Evolutionary conservation across 2,329 filamentous ascomycete species (phyloP).

Genomic region (Aspergillus hiratsukae): DNA sequence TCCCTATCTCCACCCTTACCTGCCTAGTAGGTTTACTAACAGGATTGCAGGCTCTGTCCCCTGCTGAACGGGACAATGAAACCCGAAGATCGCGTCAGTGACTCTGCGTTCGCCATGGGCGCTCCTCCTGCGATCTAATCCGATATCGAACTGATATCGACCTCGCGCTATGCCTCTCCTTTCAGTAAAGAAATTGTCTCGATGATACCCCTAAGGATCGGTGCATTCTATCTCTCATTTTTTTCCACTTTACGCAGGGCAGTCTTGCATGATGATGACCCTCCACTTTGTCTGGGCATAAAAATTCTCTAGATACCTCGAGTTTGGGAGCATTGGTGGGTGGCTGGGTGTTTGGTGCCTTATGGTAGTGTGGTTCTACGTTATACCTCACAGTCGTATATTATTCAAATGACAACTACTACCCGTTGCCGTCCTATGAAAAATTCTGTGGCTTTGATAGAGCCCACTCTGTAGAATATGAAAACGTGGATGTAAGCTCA

Average conservation of each 20-base stretch:
- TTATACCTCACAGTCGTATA: neutral
- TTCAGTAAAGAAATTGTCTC: neutral
- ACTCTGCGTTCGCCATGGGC: conserved; percentile 46
- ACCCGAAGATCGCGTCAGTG: conserved; percentile 43
- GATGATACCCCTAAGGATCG: conserved; percentile 10
- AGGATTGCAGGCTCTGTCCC: conserved; percentile 63
- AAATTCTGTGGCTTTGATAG: neutral
- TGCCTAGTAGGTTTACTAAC: neutral
- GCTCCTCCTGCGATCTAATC: conserved; percentile 32
- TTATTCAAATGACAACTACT: neutral
- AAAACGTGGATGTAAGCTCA: neutral
- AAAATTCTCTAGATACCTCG: neutral
- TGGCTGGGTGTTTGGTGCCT: neutral
- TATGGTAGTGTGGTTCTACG: neutral
- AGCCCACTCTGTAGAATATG: neutral
- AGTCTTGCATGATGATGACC: neutral
- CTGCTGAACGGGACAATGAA: conserved; percentile 80
- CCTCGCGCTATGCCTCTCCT: conserved; percentile 4
- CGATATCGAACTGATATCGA: neutral
- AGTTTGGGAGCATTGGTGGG: neutral
- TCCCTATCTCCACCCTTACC: conserved; percentile 12
- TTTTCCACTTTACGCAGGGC: neutral
- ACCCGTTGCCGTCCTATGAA: neutral
- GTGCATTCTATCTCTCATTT: neutral
- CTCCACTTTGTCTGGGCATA: neutral